Percentiles rank a stretch among this genome's conserved stretches.
Conservation (phyloP, 306 rosid genomes). For the Arachis stenosperma region DNA sequence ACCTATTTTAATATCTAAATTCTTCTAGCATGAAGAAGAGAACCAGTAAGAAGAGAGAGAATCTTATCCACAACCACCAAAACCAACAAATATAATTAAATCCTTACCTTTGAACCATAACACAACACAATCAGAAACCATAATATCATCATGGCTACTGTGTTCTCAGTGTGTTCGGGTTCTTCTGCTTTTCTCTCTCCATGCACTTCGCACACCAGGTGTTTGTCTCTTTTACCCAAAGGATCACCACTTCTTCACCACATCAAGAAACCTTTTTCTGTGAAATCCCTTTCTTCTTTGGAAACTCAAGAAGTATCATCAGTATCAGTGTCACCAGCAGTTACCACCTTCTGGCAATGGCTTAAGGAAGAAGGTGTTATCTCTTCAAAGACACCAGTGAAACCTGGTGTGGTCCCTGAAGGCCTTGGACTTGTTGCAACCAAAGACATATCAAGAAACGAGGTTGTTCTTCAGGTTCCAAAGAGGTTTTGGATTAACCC, state of each 20-base stretch:
- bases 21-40: background rate
- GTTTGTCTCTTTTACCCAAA: conserved; percentile 22
- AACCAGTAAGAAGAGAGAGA: background rate
- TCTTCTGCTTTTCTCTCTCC: conserved; percentile 45
- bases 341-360: conserved; percentile 89
- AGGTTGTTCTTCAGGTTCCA: conserved; percentile 90
- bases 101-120: conserved; percentile 9
- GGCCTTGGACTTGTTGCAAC: conserved; percentile 78
- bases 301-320: conserved; percentile 43
- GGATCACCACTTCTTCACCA: conserved; percentile 27
- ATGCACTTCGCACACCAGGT: conserved; percentile 32
- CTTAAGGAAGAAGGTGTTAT: conserved; percentile 78
- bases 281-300: conserved; percentile 44
- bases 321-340: conserved; percentile 58
- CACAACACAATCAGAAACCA: conserved; percentile 12
- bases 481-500: conserved; percentile 94
- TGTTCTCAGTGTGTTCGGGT: conserved; percentile 39
- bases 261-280: conserved; percentile 42
- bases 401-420: conserved; percentile 71
- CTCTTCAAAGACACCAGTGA: conserved; percentile 74
- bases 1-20: no score
- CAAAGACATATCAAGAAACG: conserved; percentile 67
- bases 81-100: conserved; percentile 17
- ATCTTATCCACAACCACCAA: conserved; percentile 45
- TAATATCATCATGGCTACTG: conserved; percentile 43